These are phyloP conservation scores for Saccharomycopsis javanensis DNA, from an alignment of 805 yeast genomes.

Conservation along the genomic window DNA sequence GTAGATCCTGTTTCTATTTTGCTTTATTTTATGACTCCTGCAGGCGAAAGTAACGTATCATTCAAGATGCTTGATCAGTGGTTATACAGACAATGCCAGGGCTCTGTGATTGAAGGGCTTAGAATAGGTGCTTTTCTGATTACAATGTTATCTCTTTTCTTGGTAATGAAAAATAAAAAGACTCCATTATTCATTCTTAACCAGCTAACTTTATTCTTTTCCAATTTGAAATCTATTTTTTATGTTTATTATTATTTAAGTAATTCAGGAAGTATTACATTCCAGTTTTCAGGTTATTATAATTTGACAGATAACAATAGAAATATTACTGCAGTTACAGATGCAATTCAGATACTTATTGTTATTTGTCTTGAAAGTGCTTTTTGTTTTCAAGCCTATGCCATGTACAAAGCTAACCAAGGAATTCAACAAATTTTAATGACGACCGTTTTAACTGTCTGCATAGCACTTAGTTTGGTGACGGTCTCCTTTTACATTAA, in stretches of 20 bases:
- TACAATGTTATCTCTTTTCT: slow-evolving; percentile 34
- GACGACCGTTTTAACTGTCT: slow-evolving; percentile 27
- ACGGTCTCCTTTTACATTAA: slow-evolving; percentile 52
- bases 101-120: slow-evolving; percentile 43
- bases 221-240: slow-evolving; percentile 52
- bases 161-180: slow-evolving; percentile 42
- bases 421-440: background rate
- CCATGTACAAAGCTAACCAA: slow-evolving; percentile 58
- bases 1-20: slow-evolving; percentile 22
- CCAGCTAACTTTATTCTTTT: slow-evolving; percentile 44
- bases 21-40: slow-evolving; percentile 34
- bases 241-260: slow-evolving; percentile 46
- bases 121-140: slow-evolving; percentile 47
- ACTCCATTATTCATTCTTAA: slow-evolving; percentile 67
- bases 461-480: slow-evolving; percentile 39
- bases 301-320: slow-evolving; percentile 30
- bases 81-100: slow-evolving; percentile 27
- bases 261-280: slow-evolving; percentile 40
- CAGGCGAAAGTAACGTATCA: slow-evolving; percentile 31
- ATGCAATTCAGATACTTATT: slow-evolving; percentile 49
- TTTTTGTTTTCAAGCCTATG: slow-evolving; percentile 59
- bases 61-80: slow-evolving; percentile 36
- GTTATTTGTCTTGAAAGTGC: slow-evolving; percentile 54
- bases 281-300: slow-evolving; percentile 35
- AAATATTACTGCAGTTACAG: slow-evolving; percentile 49